Percentiles rank a stretch among this genome's conserved stretches.
Evolutionary conservation across 345 rosid species (phyloP).

Genomic region (Nephelium lappaceum): DNA sequence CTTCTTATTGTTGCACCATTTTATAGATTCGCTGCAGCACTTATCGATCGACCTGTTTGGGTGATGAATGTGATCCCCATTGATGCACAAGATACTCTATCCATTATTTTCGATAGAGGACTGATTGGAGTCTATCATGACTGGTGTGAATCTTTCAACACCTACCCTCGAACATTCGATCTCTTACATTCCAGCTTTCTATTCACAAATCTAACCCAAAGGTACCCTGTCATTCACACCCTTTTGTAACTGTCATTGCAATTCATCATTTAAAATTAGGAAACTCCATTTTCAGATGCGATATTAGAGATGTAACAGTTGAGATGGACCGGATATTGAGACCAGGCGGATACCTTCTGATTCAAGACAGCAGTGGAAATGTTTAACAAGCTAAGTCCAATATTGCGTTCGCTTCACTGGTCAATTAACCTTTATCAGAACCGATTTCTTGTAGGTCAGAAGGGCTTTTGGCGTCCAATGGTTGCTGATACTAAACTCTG

Average conservation of each 20-base stretch:
- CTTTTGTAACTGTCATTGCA: neutral
- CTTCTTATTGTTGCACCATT: neutral
- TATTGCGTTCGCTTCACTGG: conserved; percentile 74
- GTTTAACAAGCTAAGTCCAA: conserved; percentile 52
- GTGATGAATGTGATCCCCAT: conserved; percentile 88
- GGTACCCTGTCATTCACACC: conserved; percentile 36
- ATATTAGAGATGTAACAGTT: conserved; percentile 51
- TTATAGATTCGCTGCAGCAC: conserved; percentile 83
- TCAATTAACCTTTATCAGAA: conserved; percentile 54
- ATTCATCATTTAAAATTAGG: neutral
- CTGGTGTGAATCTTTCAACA: conserved; percentile 89
- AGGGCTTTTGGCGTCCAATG: conserved; percentile 80
- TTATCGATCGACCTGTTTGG: conserved; percentile 70
- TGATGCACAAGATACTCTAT: conserved; percentile 61
- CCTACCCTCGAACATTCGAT: conserved; percentile 91
- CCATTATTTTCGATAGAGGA: conserved; percentile 75
- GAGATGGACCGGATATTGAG: conserved; percentile 85
- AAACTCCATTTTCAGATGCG: conserved; percentile 52
- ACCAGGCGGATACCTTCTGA: conserved; percentile 76
- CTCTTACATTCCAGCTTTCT: conserved; percentile 75
- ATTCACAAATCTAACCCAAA: conserved; percentile 45
- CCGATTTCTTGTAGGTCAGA: conserved; percentile 71
- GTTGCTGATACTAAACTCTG: conserved; percentile 11
- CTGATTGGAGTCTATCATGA: conserved; percentile 85
- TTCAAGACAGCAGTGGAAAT: conserved; percentile 69